These are phyloP conservation scores for Wickerhamomyces bovis DNA, from an alignment of 805 yeast species.

Conservation along the genomic window DNA sequence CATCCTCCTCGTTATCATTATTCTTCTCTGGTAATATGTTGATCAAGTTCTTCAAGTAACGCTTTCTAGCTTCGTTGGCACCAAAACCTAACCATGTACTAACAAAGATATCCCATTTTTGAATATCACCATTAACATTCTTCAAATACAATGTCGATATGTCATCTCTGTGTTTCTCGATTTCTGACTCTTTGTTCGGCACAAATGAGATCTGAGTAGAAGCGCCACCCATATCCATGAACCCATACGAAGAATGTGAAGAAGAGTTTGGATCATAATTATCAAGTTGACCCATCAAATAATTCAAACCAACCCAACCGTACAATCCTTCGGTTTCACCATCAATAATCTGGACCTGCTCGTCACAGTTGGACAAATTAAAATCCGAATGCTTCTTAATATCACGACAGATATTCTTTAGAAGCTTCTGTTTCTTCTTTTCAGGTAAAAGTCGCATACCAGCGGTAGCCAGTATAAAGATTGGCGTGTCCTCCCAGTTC, in stretches of 20 bases:
- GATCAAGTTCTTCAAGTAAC: slow-evolving; percentile 59
- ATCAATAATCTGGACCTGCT: slow-evolving; percentile 80
- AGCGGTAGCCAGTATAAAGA: slow-evolving; percentile 91
- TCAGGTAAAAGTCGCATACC: slow-evolving; percentile 82
- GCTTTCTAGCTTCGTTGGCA: slow-evolving; percentile 83
- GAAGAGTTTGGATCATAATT: slow-evolving; percentile 32
- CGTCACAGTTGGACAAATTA: slow-evolving; percentile 45
- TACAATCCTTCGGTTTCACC: slow-evolving; percentile 93
- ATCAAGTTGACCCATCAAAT: slow-evolving; percentile 62
- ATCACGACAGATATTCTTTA: slow-evolving; percentile 54
- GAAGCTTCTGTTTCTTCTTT: slow-evolving; percentile 44
- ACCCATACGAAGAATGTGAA: slow-evolving; percentile 67
- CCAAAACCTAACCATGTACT: slow-evolving; percentile 98
- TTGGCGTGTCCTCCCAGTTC: slow-evolving; percentile 63
- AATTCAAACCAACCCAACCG: slow-evolving; percentile 93
- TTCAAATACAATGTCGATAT: slow-evolving; percentile 60
- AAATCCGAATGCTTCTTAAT: slow-evolving; percentile 54
- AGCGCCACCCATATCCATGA: slow-evolving; percentile 99
- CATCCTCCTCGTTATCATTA: slow-evolving; percentile 42
- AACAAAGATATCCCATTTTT: slow-evolving; percentile 82
- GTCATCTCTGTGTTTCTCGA: slow-evolving; percentile 64
- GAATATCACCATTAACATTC: slow-evolving; percentile 62
- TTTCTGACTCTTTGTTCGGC: slow-evolving; percentile 58
- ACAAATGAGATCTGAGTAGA: slow-evolving; percentile 94
- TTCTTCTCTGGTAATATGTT: slow-evolving; percentile 42